These are phyloP conservation scores for Claviceps arundinis DNA, from an alignment of 2,329 filamentous ascomycete genomes.

Conservation along the genomic window DNA sequence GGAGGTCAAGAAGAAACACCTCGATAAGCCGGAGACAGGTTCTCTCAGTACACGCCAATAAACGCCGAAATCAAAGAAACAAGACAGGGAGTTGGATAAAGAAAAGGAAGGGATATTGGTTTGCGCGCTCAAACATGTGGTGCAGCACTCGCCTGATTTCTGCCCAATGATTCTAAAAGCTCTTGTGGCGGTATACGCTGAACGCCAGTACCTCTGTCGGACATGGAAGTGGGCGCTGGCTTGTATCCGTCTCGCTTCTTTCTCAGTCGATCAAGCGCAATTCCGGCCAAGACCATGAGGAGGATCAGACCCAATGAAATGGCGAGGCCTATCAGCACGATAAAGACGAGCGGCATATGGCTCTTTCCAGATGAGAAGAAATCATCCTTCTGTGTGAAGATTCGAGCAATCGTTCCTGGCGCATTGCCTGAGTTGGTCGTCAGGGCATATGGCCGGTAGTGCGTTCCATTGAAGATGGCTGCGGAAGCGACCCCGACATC, in stretches of 20 bases:
- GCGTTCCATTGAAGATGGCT: constrained; percentile 74
- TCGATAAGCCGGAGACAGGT: background rate
- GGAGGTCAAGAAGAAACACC: background rate
- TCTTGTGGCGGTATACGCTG: constrained; percentile 48
- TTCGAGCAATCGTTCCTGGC: constrained; percentile 60
- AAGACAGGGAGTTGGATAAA: background rate
- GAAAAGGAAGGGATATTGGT: constrained; percentile 13
- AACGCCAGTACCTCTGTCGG: constrained; percentile 45
- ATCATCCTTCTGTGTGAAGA: constrained; percentile 73
- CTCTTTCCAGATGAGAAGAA: constrained; percentile 51
- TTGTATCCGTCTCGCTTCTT: constrained; percentile 69
- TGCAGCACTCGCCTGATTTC: constrained; percentile 29
- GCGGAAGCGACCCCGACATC: constrained; percentile 72
- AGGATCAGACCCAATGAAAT: constrained; percentile 68
- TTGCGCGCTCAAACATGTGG: constrained; percentile 33
- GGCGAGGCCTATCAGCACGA: constrained; percentile 69
- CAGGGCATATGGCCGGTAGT: constrained; percentile 66
- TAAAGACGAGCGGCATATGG: constrained; percentile 57
- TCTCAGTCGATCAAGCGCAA: constrained; percentile 61
- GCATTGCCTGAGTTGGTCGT: constrained; percentile 53
- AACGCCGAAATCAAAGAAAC: background rate
- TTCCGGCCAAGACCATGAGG: constrained; percentile 60
- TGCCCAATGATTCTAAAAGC: constrained; percentile 40
- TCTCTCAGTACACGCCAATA: background rate
- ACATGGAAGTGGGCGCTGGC: constrained; percentile 58